Conservation (phyloP, 345 rosid genomes). For the Limnanthes douglasii region DNA sequence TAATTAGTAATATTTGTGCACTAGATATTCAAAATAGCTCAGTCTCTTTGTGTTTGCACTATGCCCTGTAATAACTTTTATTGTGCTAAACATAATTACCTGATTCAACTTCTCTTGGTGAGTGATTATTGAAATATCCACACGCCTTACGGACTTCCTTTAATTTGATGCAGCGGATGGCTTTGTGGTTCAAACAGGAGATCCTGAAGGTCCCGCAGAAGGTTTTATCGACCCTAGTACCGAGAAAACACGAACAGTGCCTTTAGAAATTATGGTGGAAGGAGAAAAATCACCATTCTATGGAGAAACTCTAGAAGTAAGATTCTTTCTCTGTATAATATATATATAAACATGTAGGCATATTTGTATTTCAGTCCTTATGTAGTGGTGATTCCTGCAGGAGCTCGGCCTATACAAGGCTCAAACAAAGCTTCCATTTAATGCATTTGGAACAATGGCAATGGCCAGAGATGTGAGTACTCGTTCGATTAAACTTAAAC, state of each 20-base stretch:
- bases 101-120: no score
- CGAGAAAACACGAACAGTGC: slow-evolving; percentile 67
- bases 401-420: slow-evolving; percentile 97
- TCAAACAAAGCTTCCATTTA: slow-evolving; percentile 92
- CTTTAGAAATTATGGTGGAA: slow-evolving; percentile 71
- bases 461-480: slow-evolving; percentile 95
- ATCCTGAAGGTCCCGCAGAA: slow-evolving; percentile 98
- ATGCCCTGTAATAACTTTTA: no score
- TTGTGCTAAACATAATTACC: no score
- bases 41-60: no score
- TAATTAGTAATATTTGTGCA: no score
- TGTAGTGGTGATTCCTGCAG: slow-evolving; percentile 19
- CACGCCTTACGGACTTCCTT: no score
- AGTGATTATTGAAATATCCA: no score
- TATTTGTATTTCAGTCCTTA: neutral
- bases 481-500: neutral
- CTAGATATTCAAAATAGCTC: no score
- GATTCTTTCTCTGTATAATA: neutral
- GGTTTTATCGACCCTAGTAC: slow-evolving; percentile 96
- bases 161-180: slow-evolving; percentile 71
- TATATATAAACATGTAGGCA: neutral
- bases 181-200: slow-evolving; percentile 96
- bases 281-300: slow-evolving; percentile 78
- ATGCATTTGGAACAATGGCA: slow-evolving; percentile 98
- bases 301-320: slow-evolving; percentile 75